Evolutionary conservation across 2,329 filamentous ascomycete species (phyloP), one percentile per base, ranked within the genome.

Genomic region (Aspergillus bombycis): DNA sequence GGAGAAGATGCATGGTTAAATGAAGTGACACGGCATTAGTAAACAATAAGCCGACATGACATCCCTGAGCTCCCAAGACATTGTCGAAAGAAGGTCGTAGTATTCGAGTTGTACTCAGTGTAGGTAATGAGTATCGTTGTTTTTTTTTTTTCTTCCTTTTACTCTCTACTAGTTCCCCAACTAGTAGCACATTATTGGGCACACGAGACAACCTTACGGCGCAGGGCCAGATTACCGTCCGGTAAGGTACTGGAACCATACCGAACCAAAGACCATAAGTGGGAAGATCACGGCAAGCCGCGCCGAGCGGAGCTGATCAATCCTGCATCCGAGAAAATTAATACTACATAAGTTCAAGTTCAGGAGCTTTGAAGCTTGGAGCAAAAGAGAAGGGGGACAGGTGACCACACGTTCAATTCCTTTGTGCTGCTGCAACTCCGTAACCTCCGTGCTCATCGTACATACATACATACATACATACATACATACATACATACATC

Each of bases 281-380:
- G 48, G 54, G 61, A 60, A 62, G 61, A 65, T 64, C 65, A 68
- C 66, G 66, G 63, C 66, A 67, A 66, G 67, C 65, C 63, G 67
- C 65, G 52, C 60, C 59, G 64, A 55, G 60, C 48, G 56, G 57
- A 62, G 63, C 45, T 62, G 63, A 61, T 67, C 58, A 68, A 56
- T 67, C 55, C 58, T 66, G 62, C 65, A 68, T 68, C 67, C 65
- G 61, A 70, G 56, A 57, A 41, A 58, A 57, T 58, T 60, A 30
- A 52, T 52, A 2, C 28, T 32, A 34, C 16, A 19, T 50, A 30
- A 30, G 46, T 46, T 19, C 43, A 12, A 28, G 30, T 38, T 32
- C 28, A 34, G 30, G 30, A 56, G 38, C 32, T 54, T 54, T 28
- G 26, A 32, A 57, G 43, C 14, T 41, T 21, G 28, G 32, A 43